These are phyloP conservation scores for Andrographis paniculata DNA, from an alignment of 305 asterid genomes.

Conservation along the genomic window DNA sequence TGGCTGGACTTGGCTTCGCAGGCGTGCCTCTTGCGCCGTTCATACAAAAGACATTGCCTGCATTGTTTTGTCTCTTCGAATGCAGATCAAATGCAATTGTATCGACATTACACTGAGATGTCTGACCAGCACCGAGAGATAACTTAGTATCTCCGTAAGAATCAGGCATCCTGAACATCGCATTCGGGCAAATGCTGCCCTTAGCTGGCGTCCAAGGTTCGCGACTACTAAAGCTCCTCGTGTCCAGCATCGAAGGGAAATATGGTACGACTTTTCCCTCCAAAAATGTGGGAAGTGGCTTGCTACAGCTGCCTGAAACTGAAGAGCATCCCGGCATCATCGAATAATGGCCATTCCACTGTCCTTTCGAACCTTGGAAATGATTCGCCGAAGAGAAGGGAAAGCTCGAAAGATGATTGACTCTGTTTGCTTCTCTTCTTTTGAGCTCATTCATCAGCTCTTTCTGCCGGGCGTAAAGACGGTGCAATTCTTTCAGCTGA, in stretches of 20 bases:
- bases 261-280: constrained; percentile 13
- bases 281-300: constrained; percentile 16
- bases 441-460: constrained; percentile 48
- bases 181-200: constrained; percentile 17
- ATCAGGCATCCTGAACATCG: constrained; percentile 21
- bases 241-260: constrained; percentile 17
- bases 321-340: constrained; percentile 18
- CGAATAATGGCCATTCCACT: constrained; percentile 21
- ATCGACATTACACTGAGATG: constrained; percentile 18
- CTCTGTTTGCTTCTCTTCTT: constrained; percentile 16
- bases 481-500: constrained; percentile 70
- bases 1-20: constrained; percentile 15
- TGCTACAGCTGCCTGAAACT: constrained; percentile 13
- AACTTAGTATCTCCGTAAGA: constrained; percentile 18
- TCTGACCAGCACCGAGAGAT: constrained; percentile 18
- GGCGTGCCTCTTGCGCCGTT: constrained; percentile 17
- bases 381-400: constrained; percentile 16
- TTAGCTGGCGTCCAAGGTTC: constrained; percentile 10
- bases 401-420: constrained; percentile 7
- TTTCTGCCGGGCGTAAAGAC: constrained; percentile 44
- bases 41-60: constrained; percentile 10
- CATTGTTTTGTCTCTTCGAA: constrained; percentile 17
- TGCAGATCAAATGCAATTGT: constrained; percentile 15
- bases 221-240: constrained; percentile 11
- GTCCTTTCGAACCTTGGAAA: constrained; percentile 13